These are phyloP conservation scores for Xylaria flabelliformis DNA, from an alignment of 495 filamentous ascomycete species.

Conservation along the genomic window DNA sequence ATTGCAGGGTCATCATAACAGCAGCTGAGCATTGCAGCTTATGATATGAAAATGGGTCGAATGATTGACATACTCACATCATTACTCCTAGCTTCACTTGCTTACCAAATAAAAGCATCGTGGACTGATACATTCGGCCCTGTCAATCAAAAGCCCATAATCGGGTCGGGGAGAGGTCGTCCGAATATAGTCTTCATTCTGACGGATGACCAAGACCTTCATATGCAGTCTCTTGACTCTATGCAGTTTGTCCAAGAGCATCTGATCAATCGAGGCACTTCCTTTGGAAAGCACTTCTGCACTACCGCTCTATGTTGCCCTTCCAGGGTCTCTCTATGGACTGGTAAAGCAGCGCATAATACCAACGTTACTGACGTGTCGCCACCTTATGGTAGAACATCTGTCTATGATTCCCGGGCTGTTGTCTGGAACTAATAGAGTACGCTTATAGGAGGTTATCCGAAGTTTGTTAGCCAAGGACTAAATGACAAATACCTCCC, in stretches of 20 bases:
- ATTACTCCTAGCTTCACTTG: background rate
- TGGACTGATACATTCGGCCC: background rate
- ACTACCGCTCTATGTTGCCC: conserved; percentile 71
- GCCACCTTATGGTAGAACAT: conserved; percentile 61
- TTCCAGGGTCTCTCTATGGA: conserved; percentile 67
- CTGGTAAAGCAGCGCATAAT: conserved; percentile 72
- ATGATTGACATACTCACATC: background rate
- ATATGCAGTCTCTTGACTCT: conserved; percentile 65
- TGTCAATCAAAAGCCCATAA: conserved; percentile 9
- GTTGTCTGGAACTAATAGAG: background rate
- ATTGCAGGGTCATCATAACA: background rate
- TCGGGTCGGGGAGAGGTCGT: background rate
- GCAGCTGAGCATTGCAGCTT: background rate
- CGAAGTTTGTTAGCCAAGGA: conserved; percentile 70
- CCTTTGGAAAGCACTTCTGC: conserved; percentile 64
- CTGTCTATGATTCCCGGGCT: background rate
- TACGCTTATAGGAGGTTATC: conserved; percentile 63
- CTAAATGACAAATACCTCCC: conserved; percentile 72
- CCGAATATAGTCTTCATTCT: conserved; percentile 71
- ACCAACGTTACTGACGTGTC: conserved; percentile 76
- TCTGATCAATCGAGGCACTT: conserved; percentile 60
- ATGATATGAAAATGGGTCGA: background rate
- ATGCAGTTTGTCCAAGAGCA: conserved; percentile 61
- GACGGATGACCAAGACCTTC: conserved; percentile 70
- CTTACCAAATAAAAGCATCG: background rate